phyloP scores from a whole-genome alignment of 768 basidiomycete genomes.

The Mycena vitilis region DNA sequence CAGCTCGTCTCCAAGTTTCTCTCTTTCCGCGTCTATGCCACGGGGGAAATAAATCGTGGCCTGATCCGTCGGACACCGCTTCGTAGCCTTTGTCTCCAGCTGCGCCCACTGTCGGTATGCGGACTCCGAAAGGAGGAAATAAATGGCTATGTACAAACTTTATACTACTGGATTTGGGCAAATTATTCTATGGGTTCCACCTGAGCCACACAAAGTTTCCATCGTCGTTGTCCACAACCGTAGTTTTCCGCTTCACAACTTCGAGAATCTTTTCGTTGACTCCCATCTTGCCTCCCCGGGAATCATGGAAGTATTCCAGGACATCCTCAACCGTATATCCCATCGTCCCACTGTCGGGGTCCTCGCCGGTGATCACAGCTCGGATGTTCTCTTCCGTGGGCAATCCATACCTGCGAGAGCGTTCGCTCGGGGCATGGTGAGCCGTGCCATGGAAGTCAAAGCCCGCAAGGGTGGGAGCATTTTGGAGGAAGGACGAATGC shows the following conservation, averaged over 20 bases:
- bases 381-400: constrained; percentile 85
- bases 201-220: constrained; percentile 71
- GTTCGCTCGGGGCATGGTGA: constrained; percentile 18
- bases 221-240: constrained; percentile 66
- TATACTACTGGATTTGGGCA: background rate
- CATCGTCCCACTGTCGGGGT: constrained; percentile 69
- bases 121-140: constrained; percentile 4
- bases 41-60: background rate
- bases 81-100: constrained; percentile 4
- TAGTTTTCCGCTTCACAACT: constrained; percentile 77
- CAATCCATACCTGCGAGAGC: constrained; percentile 61
- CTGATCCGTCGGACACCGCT: constrained; percentile 24
- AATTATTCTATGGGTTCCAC: constrained; percentile 58
- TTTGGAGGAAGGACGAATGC: constrained; percentile 59
- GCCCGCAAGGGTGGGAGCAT: constrained; percentile 49
- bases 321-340: constrained; percentile 74
- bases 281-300: constrained; percentile 66
- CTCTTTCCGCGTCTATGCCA: background rate
- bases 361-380: constrained; percentile 71
- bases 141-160: constrained; percentile 7
- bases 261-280: constrained; percentile 83
- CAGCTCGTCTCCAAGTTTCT: background rate
- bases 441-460: background rate
- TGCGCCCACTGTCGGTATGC: constrained; percentile 9
- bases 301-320: constrained; percentile 62